Percentiles rank a stretch among this genome's conserved stretches.
Conservation (phyloP, 805 yeast species). For the Starmerella bombi region DNA sequence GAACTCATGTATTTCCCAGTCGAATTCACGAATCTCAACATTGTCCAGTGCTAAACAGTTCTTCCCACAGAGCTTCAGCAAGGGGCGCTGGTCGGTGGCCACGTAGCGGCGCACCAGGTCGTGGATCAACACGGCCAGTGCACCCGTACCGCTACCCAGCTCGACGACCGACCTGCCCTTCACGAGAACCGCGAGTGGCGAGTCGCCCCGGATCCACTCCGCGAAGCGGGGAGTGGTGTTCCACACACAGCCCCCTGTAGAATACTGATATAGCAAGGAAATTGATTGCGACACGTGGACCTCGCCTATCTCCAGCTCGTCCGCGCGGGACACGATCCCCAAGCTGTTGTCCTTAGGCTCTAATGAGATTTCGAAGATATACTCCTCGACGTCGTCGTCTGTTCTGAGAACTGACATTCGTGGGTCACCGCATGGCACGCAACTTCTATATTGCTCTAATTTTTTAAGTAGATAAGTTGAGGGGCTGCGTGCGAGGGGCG, state of each 20-base stretch:
- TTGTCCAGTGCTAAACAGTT: constrained; percentile 8
- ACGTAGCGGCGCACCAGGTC: constrained; percentile 1
- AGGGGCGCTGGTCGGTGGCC: constrained; percentile 21
- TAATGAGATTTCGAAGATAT: constrained; percentile 6
- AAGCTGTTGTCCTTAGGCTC: constrained; percentile 1
- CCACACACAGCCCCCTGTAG: constrained; percentile 23
- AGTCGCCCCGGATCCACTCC: constrained; percentile 3
- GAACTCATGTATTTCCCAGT: constrained; percentile 21
- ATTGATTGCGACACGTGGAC: constrained; percentile 13
- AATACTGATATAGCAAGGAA: constrained; percentile 13
- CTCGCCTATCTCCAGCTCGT: constrained; percentile 7
- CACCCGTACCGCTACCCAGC: constrained; percentile 22
- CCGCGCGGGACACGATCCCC: constrained; percentile 10
- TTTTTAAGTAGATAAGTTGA: too few species aligned
- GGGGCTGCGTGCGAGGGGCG: too few species aligned
- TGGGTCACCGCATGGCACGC: too few species aligned
- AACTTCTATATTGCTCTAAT: too few species aligned
- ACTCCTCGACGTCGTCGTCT: constrained; percentile 9
- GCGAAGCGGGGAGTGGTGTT: constrained; percentile 15
- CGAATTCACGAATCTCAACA: constrained; percentile 15
- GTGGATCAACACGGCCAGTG: constrained; percentile 15
- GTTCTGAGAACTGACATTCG: background rate
- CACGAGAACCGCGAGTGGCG: background rate
- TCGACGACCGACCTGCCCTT: constrained; percentile 12
- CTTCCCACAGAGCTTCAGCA: constrained; percentile 14